A percentile compares a stretch with the other conserved stretches of the same genome.
These are phyloP conservation scores for Xylaria venustula DNA, from an alignment of 495 filamentous ascomycete species.

Conservation along the genomic window DNA sequence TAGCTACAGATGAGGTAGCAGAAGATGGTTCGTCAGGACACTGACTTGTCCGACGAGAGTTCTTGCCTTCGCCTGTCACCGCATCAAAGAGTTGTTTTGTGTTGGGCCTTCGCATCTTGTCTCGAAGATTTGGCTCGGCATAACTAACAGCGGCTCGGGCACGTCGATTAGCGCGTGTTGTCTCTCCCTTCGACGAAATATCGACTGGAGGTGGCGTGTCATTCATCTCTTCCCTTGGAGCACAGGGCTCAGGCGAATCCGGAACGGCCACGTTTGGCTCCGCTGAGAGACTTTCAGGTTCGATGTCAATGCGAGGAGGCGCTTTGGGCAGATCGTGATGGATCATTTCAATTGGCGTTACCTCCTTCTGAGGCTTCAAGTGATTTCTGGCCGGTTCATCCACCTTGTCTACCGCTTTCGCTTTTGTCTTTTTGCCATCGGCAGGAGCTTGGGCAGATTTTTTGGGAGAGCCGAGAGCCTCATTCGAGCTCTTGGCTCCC, in stretches of 20 bases:
- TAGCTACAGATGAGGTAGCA: slow-evolving; percentile 21
- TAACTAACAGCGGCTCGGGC: slow-evolving; percentile 71
- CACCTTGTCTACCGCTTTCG: slow-evolving; percentile 14
- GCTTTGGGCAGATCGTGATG: slow-evolving; percentile 14
- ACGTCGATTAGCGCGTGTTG: slow-evolving; percentile 61
- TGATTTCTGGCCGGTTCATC: slow-evolving; percentile 12
- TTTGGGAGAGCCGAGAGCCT: slow-evolving; percentile 41
- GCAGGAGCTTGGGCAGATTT: slow-evolving; percentile 29
- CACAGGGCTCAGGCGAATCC: slow-evolving; percentile 31
- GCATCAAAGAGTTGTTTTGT: slow-evolving; percentile 73
- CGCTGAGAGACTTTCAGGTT: slow-evolving; percentile 30
- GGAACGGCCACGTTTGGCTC: slow-evolving; percentile 30
- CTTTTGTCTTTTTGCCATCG: slow-evolving; percentile 24
- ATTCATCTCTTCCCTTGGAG: slow-evolving; percentile 32
- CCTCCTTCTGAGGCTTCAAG: slow-evolving; percentile 17
- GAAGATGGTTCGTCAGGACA: slow-evolving; percentile 29
- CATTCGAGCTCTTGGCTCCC: slow-evolving; percentile 47
- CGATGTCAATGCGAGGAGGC: slow-evolving; percentile 25
- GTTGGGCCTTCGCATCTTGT: slow-evolving; percentile 78
- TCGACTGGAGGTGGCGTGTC: slow-evolving; percentile 59
- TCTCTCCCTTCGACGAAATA: slow-evolving; percentile 48
- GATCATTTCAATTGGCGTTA: slow-evolving; percentile 26
- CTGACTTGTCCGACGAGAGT: slow-evolving; percentile 33
- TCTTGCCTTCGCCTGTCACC: slow-evolving; percentile 56
- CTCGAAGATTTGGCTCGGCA: slow-evolving; percentile 78